Evolutionary conservation across 257 asterid genomes (phyloP), one percentile per base, ranked within the genome.

Genomic region (Cordia subcordata): DNA sequence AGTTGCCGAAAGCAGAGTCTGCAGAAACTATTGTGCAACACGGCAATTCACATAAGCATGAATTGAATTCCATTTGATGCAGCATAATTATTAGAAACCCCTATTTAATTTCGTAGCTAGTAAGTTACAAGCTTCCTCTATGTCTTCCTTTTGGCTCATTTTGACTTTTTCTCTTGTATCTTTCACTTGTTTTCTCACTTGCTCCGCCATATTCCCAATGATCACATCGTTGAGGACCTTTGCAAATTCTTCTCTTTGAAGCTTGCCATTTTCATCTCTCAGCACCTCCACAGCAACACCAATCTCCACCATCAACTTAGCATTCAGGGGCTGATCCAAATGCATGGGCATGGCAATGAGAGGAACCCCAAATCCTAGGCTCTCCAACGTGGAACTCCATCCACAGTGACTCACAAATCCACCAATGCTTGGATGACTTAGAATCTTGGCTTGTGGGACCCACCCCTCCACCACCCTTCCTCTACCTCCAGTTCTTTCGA

Each of bases 331-430:
- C 66, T 77, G 80, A 37, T 77, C 80, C 19, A 69, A 55, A 8
- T 70, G 66, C 77, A 77, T 73, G 0, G 83, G 83, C 32, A 73
- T 37, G 0, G 70, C 66, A 11, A 73, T 77, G 11, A 77, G 57
- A 5, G 83, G 80, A 19, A 70, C 70, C 3, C 77, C 80, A 22
- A 73, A 33, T 16, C 67, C 52, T 16, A 60, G 57, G 15, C 77
- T 70, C 13, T 77, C 82, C 49, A 60, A 10, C 1, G 63, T 10
- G 9, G 83, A 73, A 54, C 39, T 65, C 83, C 83, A 70, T 10
- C 80, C 80, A 18, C 80, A 70, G 3, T 75, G 80, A 39, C 71
- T 62, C 1, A 75, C 44, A 52, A 75, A 75, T 0, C 77, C 80
- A 40, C 71, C 80, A 5, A 63, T 42, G 19, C 68, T 58, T 3